phyloP scores from a whole-genome alignment of 176 grass and related monocot species.

The Tuctoria greenei region DNA sequence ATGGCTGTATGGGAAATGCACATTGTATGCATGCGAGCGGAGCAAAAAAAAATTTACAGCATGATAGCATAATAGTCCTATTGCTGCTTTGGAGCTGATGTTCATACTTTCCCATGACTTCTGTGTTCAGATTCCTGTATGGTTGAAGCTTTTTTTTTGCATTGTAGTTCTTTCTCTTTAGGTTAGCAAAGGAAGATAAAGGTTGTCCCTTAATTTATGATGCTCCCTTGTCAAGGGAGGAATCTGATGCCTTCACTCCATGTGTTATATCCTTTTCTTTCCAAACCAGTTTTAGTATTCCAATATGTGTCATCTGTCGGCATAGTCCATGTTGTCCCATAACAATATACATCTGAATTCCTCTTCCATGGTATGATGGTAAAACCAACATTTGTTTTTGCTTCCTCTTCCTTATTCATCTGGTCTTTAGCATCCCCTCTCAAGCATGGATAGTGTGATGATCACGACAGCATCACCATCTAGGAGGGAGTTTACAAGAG shows the following conservation, averaged over 20 bases:
- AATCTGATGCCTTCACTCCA: constrained; percentile 46
- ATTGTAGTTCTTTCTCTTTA: not conserved
- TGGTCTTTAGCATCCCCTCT: constrained; percentile 15
- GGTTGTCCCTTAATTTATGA: constrained; percentile 35
- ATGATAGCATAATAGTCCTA: not conserved
- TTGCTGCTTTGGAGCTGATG: not conserved
- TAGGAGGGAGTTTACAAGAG: constrained; percentile 6
- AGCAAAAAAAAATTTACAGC: not conserved
- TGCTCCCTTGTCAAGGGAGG: constrained; percentile 50
- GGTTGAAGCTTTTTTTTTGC: constrained; percentile 8
- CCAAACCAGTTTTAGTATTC: constrained; percentile 20
- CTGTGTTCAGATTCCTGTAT: not conserved
- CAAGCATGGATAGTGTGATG: constrained; percentile 21
- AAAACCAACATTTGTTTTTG: constrained; percentile 13
- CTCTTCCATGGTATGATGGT: constrained; percentile 22
- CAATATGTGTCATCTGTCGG: not conserved
- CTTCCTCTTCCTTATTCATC: constrained; percentile 27
- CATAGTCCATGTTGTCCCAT: constrained; percentile 5
- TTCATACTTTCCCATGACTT: not conserved
- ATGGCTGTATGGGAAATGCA: not conserved
- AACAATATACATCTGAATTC: constrained; percentile 23
- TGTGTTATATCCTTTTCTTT: constrained; percentile 21
- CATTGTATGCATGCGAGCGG: not conserved
- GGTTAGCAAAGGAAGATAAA: constrained; percentile 44
- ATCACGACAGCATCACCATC: constrained; percentile 8